Percentiles rank a stretch among this genome's conserved stretches.
Evolutionary conservation across 352 stramenopile genomes (phyloP).

Genomic region (Phytophthora cactorum): DNA sequence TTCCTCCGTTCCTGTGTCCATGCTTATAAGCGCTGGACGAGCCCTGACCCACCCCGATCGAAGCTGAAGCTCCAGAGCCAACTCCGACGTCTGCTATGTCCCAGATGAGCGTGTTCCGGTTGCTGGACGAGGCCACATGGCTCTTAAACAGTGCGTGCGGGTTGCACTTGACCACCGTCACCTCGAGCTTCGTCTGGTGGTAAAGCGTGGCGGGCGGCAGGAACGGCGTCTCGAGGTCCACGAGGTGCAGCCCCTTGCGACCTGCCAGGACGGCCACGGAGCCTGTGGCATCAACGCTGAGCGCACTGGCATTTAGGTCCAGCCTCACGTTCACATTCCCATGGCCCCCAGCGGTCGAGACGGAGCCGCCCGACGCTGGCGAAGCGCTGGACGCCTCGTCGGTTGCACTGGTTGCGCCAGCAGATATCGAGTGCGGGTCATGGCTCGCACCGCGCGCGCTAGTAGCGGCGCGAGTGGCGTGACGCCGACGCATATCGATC

Average conservation of each 20-base stretch:
- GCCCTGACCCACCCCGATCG: slow-evolving; percentile 27
- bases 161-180: slow-evolving; percentile 83
- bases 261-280: slow-evolving; percentile 68
- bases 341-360: slow-evolving; percentile 26
- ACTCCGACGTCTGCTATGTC: slow-evolving; percentile 48
- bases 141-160: slow-evolving; percentile 68
- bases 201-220: slow-evolving; percentile 62
- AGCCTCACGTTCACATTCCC: slow-evolving; percentile 62
- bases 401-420: not conserved
- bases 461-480: slow-evolving; percentile 11
- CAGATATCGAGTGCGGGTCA: not conserved
- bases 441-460: slow-evolving; percentile 4
- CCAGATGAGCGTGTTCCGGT: slow-evolving; percentile 87
- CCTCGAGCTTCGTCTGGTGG: slow-evolving; percentile 84
- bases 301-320: slow-evolving; percentile 68
- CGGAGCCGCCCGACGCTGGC: slow-evolving; percentile 10
- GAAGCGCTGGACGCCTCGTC: slow-evolving; percentile 22
- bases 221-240: slow-evolving; percentile 79
- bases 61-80: slow-evolving; percentile 14
- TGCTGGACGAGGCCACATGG: slow-evolving; percentile 79
- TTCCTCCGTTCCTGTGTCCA: slow-evolving; percentile 14
- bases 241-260: slow-evolving; percentile 71
- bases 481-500: slow-evolving; percentile 24
- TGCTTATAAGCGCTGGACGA: slow-evolving; percentile 31
- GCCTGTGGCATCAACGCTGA: slow-evolving; percentile 80